Evolutionary conservation across 31 red algal genomes (phyloP), one percentile per base, ranked within the genome.

Genomic region (Asparagopsis taxiformis): DNA sequence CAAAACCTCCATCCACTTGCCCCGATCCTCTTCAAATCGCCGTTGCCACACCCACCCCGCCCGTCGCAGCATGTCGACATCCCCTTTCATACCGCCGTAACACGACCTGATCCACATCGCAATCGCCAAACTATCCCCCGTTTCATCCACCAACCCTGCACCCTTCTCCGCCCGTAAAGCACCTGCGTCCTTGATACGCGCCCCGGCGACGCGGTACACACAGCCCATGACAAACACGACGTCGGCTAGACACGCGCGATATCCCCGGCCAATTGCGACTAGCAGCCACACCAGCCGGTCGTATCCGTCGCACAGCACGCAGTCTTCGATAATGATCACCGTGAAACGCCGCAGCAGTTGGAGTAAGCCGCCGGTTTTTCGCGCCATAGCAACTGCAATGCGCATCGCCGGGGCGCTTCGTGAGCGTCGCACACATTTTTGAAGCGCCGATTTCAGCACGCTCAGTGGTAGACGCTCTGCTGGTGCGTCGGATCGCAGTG

Each of bases 71-170:
- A 63, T 63, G 31, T 23, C 59, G 16, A 31, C 31, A 63, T 63
- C 59, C 3, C 59, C 59, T 36, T 63, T 63, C 59, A 63, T 63
- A 20, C 59, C 59, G 31, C 59, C 59, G 15, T 63, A 63, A 31
- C 29, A 63, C 16, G 59, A 20, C 3, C 59, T 20, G 31, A 63
- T 16, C 19, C 59, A 36, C 59, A 63, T 20, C 23, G 59, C 59
- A n/a, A n/a, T n/a, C n/a, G n/a, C n/a, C n/a, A n/a, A n/a, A n/a
- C n/a, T n/a, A n/a, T n/a, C n/a, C n/a, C n/a, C n/a, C n/a, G n/a
- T n/a, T n/a, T n/a, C n/a, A n/a, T n/a, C n/a, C n/a, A n/a, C n/a
- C n/a, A n/a, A n/a, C n/a, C n/a, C n/a, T n/a, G n/a, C n/a, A n/a
- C n/a, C n/a, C n/a, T n/a, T n/a, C n/a, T n/a, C n/a, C n/a, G n/a